A percentile compares a stretch with the other conserved stretches of the same genome.
Evolutionary conservation across 2,329 filamentous ascomycete species (phyloP).

Genomic region (Coniosporium tulheliwenetii): DNA sequence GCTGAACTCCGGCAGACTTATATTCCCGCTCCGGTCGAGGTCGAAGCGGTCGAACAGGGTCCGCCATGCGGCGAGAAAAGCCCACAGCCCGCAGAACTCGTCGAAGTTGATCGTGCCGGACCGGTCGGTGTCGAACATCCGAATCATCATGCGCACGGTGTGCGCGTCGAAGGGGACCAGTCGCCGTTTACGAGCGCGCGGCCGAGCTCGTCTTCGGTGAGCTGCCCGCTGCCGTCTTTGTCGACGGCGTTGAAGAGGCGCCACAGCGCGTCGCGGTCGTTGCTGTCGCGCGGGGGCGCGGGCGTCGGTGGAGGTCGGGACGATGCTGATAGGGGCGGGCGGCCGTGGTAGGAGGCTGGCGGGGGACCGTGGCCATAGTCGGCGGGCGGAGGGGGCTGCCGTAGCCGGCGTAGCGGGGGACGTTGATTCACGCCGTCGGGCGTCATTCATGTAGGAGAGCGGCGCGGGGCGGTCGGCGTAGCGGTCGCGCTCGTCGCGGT

Average conservation of each 20-base stretch:
- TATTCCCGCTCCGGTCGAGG: conserved; percentile 70
- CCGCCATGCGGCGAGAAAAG: conserved; percentile 87
- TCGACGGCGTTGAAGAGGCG: conserved; percentile 86
- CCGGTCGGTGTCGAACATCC: conserved; percentile 94
- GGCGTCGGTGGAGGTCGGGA: conserved; percentile 31
- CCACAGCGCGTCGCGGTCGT: conserved; percentile 57
- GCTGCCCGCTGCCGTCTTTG: conserved; percentile 63
- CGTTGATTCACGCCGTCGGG: conserved; percentile 2
- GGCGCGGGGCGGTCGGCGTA: conserved; percentile 9
- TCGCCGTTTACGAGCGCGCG: conserved; percentile 91
- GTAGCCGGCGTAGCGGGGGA: conserved; percentile 6
- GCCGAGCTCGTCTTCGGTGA: conserved; percentile 75
- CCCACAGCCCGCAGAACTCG: conserved; percentile 94
- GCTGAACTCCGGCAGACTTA: conserved; percentile 72
- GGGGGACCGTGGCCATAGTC: conserved; percentile 37
- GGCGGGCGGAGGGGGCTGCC: conserved; percentile 33
- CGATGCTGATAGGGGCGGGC: conserved; percentile 35
- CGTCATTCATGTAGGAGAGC: conserved; percentile 23
- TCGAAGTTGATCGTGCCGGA: conserved; percentile 83
- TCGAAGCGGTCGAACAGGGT: conserved; percentile 93
- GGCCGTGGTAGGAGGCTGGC: conserved; percentile 50
- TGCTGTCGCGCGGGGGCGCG: conserved; percentile 36
- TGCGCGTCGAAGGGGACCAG: conserved; percentile 85
- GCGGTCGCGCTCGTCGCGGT: conserved; percentile 13
- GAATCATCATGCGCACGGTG: conserved; percentile 95